phyloP scores from a whole-genome alignment of 768 basidiomycete genomes.

The Tephrocybe sp. region DNA sequence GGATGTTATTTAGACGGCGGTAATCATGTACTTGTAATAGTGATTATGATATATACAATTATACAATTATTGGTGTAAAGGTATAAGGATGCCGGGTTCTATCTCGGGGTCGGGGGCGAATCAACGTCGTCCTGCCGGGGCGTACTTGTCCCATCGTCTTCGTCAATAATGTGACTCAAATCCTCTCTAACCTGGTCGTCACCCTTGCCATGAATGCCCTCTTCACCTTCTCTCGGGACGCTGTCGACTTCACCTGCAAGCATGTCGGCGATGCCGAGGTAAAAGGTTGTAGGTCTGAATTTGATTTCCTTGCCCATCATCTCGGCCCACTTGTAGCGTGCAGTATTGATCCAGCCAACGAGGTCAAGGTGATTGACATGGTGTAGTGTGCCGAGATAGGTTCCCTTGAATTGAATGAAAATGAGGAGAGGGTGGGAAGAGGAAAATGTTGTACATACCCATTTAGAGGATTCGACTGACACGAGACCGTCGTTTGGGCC shows the following conservation, averaged over 20 bases:
- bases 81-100: neutral
- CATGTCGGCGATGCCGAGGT: conserved; percentile 78
- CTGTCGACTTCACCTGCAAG: conserved; percentile 77
- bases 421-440: neutral
- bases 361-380: conserved; percentile 91
- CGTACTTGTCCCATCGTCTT: neutral
- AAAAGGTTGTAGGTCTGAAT: conserved; percentile 91
- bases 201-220: neutral
- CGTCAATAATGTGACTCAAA: conserved; percentile 13
- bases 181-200: conserved; percentile 13
- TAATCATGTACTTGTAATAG: neutral
- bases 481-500: conserved; percentile 96
- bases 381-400: conserved; percentile 88
- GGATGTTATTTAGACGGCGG: conserved; percentile 17
- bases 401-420: conserved; percentile 52
- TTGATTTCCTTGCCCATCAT: conserved; percentile 87
- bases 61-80: neutral
- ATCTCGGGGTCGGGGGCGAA: neutral
- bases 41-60: conserved; percentile 1
- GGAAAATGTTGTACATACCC: conserved; percentile 42
- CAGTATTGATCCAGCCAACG: conserved; percentile 92
- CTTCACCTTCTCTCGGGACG: conserved; percentile 22
- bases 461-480: conserved; percentile 80
- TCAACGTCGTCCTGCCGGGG: neutral
- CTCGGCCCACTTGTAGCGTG: conserved; percentile 85